Conservation (phyloP, 176 grass and related monocot species). For the Triticum monococcum region DNA sequence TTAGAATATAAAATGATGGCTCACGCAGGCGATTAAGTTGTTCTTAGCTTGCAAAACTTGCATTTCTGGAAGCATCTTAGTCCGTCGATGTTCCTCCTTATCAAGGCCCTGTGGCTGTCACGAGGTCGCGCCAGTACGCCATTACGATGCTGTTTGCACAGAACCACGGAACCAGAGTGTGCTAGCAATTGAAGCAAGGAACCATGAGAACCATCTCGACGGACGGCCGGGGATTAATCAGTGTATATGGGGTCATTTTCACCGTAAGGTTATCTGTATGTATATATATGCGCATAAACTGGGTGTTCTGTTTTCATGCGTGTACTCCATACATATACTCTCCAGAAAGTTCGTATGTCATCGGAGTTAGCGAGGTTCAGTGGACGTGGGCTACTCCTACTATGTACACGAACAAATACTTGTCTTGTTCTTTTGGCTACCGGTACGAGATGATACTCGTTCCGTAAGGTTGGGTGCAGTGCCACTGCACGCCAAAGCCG, state of each 20-base stretch:
- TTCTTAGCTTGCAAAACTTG: background rate
- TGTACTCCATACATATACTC: background rate
- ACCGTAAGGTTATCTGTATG: background rate
- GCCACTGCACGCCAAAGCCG: background rate
- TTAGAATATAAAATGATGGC: background rate
- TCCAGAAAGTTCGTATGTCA: background rate
- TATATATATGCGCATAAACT: background rate
- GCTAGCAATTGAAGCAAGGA: background rate
- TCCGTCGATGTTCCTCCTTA: background rate
- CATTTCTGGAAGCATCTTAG: conserved; percentile 18
- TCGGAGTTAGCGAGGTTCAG: background rate
- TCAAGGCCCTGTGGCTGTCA: background rate
- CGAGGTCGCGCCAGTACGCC: background rate
- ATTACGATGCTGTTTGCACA: background rate
- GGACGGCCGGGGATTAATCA: background rate
- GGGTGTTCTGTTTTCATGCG: background rate
- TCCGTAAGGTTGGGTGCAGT: background rate
- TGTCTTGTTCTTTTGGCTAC: background rate
- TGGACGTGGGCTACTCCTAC: background rate
- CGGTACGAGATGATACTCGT: no score
- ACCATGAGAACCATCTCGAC: conserved; percentile 2
- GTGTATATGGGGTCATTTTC: background rate
- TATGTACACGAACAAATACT: background rate
- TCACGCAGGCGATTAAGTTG: background rate
- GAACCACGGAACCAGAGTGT: background rate